Conservation (phyloP, 345 rosid genomes). For the Reutealis trisperma region DNA sequence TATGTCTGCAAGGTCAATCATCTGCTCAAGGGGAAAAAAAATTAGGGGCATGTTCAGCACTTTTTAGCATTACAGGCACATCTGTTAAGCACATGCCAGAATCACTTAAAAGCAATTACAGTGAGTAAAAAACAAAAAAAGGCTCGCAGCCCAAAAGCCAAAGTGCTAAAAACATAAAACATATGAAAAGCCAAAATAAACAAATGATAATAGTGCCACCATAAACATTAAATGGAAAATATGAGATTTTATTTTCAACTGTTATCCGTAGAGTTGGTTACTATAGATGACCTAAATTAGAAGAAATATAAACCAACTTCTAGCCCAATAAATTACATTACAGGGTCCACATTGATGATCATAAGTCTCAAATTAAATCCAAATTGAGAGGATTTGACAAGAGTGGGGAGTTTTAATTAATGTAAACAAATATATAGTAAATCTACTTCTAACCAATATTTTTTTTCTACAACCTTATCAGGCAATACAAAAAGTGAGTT, state of each 20-base stretch:
- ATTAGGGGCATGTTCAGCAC: not conserved
- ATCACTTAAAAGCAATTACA: conserved; percentile 10
- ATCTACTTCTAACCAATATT: not conserved
- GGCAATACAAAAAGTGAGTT: no score
- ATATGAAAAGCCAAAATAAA: not conserved
- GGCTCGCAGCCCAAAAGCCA: not conserved
- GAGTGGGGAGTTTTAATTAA: not conserved
- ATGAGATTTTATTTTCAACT: no score
- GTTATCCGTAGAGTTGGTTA: no score
- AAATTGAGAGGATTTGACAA: not conserved
- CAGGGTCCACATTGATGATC: not conserved
- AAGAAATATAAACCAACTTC: no score
- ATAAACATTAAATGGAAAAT: no score
- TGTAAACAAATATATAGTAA: not conserved
- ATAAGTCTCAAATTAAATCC: not conserved
- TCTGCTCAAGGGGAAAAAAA: conserved; percentile 39
- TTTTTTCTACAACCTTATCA: no score
- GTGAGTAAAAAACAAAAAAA: not conserved
- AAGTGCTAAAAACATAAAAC: not conserved
- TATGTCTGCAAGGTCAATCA: conserved; percentile 80
- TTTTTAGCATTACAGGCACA: not conserved
- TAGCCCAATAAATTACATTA: not conserved
- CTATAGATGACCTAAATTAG: no score
- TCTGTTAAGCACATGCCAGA: not conserved
- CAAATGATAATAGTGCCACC: conserved; percentile 1